Percentiles rank a stretch among this genome's conserved stretches.
These are phyloP conservation scores for Cytospora schulzeri DNA, from an alignment of 2,329 filamentous ascomycete species.

Conservation along the genomic window DNA sequence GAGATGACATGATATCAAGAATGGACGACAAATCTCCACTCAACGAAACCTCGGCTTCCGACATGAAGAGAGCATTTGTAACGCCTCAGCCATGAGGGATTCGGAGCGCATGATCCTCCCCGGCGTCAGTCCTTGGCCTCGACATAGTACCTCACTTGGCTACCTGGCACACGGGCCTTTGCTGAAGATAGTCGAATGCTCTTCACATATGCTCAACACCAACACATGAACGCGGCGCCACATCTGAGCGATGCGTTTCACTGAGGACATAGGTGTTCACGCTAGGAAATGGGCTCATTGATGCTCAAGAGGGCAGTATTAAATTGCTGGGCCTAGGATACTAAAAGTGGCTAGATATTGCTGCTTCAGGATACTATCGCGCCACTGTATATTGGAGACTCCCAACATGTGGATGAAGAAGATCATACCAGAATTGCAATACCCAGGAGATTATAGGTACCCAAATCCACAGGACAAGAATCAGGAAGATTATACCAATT, in stretches of 20 bases:
- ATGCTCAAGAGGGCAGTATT: neutral
- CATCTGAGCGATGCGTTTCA: neutral
- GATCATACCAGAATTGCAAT: neutral
- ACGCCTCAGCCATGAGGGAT: too few species aligned
- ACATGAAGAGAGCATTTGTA: neutral
- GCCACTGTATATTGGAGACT: neutral
- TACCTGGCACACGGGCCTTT: neutral
- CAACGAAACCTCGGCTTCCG: neutral
- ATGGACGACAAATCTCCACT: neutral
- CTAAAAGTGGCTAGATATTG: neutral
- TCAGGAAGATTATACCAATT: neutral
- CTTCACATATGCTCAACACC: neutral
- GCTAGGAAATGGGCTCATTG: neutral
- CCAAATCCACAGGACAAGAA: neutral
- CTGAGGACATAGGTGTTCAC: neutral
- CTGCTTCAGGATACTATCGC: neutral
- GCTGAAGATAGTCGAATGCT: neutral
- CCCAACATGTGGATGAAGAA: neutral
- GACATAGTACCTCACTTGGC: neutral
- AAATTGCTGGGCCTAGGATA: too few species aligned
- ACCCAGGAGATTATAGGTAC: neutral
- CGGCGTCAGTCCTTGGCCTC: neutral
- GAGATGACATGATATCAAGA: conserved; percentile 25
- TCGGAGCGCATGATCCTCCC: neutral
- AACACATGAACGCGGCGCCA: neutral